Percentiles rank a stretch among this genome's conserved stretches.
These are phyloP conservation scores for Cladorrhinum samala DNA, from an alignment of 495 filamentous ascomycete genomes.

Conservation along the genomic window DNA sequence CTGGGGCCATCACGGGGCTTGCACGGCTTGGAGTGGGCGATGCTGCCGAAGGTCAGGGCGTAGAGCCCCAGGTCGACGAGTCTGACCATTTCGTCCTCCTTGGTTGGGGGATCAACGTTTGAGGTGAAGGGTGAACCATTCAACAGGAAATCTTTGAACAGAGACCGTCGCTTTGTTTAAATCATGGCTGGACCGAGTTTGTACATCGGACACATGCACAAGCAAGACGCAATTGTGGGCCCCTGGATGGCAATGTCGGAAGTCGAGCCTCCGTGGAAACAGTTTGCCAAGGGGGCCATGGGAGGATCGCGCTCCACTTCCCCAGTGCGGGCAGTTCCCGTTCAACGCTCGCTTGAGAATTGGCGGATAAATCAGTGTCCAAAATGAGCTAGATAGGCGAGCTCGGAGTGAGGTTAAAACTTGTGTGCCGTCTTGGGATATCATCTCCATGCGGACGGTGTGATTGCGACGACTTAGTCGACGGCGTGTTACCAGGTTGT, in stretches of 20 bases:
- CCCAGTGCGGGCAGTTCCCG: not conserved
- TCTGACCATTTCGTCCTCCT: conserved; percentile 1
- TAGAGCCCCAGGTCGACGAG: conserved; percentile 3
- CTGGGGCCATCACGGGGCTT: conserved; percentile 6
- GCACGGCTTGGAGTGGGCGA: not conserved
- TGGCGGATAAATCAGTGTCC: not conserved
- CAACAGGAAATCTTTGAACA: no score
- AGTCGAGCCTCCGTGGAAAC: not conserved
- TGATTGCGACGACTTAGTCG: not conserved
- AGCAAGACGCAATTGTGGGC: not conserved
- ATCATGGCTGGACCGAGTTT: not conserved
- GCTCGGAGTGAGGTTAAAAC: not conserved
- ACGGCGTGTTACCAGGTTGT: conserved; percentile 3
- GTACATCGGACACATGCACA: not conserved
- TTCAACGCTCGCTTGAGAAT: not conserved
- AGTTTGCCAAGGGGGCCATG: not conserved
- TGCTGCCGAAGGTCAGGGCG: not conserved
- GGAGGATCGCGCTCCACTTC: not conserved
- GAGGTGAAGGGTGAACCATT: not conserved
- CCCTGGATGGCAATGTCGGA: not conserved
- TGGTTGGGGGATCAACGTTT: not conserved
- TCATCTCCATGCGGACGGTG: not conserved
- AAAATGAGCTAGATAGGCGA: not conserved
- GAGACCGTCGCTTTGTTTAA: no score
- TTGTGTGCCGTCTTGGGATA: not conserved